Percentiles rank a stretch among this genome's conserved stretches.
phyloP scores from a whole-genome alignment of 2,329 filamentous ascomycete species.

The Grosmannia huntii region DNA sequence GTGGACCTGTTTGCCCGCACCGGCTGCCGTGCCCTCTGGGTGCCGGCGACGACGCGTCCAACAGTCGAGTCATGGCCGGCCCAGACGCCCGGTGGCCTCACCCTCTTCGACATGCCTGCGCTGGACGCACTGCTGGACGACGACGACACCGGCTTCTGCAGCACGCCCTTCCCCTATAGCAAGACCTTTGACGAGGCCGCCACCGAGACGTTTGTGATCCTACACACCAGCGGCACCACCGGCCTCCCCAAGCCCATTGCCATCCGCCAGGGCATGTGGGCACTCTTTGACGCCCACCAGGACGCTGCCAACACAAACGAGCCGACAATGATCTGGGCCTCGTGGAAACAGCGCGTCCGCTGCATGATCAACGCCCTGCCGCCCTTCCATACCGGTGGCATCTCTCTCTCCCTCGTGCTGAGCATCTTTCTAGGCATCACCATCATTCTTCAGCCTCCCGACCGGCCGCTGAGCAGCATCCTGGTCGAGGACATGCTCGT shows the following conservation, averaged over 20 bases:
- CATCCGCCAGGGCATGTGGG: constrained; percentile 23
- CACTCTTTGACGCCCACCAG: constrained; percentile 19
- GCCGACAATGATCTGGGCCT: background rate
- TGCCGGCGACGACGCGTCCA: constrained; percentile 15
- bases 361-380: constrained; percentile 19
- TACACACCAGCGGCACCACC: constrained; percentile 34
- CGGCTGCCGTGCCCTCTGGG: constrained; percentile 24
- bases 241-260: constrained; percentile 32
- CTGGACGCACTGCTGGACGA: background rate
- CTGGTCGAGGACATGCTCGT: constrained; percentile 19
- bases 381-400: constrained; percentile 18
- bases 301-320: background rate
- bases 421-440: constrained; percentile 9
- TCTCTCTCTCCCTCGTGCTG: constrained; percentile 18
- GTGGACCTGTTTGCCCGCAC: constrained; percentile 29
- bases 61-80: background rate
- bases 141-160: background rate
- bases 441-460: constrained; percentile 17
- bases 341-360: background rate
- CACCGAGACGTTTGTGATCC: constrained; percentile 26
- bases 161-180: background rate
- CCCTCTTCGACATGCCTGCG: constrained; percentile 13
- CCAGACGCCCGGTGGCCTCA: constrained; percentile 4
- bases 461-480: constrained; percentile 22
- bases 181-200: constrained; percentile 25